Evolutionary conservation across 2,329 filamentous ascomycete species (phyloP), one percentile per base, ranked within the genome.

Genomic region (Monilinia fructigena): DNA sequence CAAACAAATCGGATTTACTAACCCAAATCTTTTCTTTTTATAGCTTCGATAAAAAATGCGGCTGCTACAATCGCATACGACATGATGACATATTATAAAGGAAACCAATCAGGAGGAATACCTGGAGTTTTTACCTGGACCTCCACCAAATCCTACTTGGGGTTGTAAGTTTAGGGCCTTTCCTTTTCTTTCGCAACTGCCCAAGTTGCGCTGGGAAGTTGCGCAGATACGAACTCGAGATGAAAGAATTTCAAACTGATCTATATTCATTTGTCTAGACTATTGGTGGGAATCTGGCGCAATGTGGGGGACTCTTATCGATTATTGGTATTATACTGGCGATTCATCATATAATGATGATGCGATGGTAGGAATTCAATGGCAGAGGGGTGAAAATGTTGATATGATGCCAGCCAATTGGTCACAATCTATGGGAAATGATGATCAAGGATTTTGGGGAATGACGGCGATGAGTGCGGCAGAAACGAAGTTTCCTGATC

Each of bases 391-490:
- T 54, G 76, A 79, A 14, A 77, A 85, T 72, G 74, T 81, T 50
- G 81, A 87, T 72, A 88, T 83, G 76, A 86, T 87, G 80, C 85
- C 86, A 3, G 72, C 77, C 11, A 82, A 82, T 68, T 76, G 76
- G 73, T 73, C 72, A 18, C 72, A 74, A 65, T 73, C 72, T n/a
- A 75, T 76, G 72, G 75, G 75, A 14, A 77, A 77, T 59, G 75
- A 77, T 68, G 75, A 77, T 72, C 75, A 77, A 69, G 75, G 90
- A 7, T 94, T 95, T 78, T 96, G 92, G 92, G 90, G 85, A n/a
- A 84, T 95, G 81, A 86, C 91, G 1, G 90, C 89, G 68, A 90
- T 96, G 82, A 84, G 85, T 12, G 92, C 92, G 2, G 89, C 89
- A 48, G 92, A 96, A 78, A 85, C 88, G 73, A 87, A 87, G 69